Percentiles rank a stretch among this genome's conserved stretches.
These are phyloP conservation scores for Xylaria sp. DNA, from an alignment of 2,329 filamentous ascomycete genomes.

Conservation along the genomic window DNA sequence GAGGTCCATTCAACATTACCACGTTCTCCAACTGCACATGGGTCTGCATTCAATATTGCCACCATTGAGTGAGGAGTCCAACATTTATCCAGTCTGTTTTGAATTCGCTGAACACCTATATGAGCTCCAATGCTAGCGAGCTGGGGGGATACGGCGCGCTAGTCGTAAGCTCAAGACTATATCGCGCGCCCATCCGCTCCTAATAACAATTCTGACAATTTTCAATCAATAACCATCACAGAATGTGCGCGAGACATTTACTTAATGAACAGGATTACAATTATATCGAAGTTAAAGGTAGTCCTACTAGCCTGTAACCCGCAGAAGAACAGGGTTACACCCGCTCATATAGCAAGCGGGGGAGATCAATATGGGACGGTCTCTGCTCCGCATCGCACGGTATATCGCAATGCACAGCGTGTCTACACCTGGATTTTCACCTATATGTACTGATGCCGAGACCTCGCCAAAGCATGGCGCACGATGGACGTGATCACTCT, in stretches of 20 bases:
- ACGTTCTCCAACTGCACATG: neutral
- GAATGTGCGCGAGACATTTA: neutral
- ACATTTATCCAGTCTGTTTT: slow-evolving; percentile 26
- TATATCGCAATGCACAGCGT: slow-evolving; percentile 30
- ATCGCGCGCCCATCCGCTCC: neutral
- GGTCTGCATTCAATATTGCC: slow-evolving; percentile 3
- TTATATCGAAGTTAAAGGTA: neutral
- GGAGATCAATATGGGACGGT: slow-evolving; percentile 41
- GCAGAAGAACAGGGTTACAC: slow-evolving; percentile 32
- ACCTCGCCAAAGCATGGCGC: slow-evolving; percentile 16
- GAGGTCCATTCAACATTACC: slow-evolving; percentile 6
- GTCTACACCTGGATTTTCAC: neutral
- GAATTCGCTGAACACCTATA: neutral
- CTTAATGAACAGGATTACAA: neutral
- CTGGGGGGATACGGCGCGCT: neutral
- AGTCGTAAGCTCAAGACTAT: neutral
- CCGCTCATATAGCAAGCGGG: slow-evolving; percentile 40
- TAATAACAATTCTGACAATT: neutral
- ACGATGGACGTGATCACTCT: neutral
- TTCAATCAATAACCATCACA: neutral
- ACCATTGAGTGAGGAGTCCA: slow-evolving; percentile 16
- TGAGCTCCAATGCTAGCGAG: neutral
- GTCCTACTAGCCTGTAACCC: neutral
- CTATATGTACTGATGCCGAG: slow-evolving; percentile 34
- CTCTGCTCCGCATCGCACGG: slow-evolving; percentile 40